Percentiles rank a stretch among this genome's conserved stretches.
Conservation (phyloP, 768 basidiomycete species). For the Suillus hirtellus region DNA sequence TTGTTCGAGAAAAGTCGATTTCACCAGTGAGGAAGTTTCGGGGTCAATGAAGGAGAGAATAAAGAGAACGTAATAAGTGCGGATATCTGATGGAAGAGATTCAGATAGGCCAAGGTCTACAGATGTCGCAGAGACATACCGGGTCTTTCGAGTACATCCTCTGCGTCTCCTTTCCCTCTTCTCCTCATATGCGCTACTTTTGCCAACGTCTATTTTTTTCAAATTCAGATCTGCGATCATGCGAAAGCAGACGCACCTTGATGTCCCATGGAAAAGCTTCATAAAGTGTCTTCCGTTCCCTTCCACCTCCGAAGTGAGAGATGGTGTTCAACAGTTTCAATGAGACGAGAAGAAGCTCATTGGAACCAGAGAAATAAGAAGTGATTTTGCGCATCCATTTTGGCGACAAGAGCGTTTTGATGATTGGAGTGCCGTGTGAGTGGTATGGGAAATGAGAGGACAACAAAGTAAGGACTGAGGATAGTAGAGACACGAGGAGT, state of each 20-base stretch:
- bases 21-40: constrained; percentile 49
- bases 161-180: constrained; percentile 46
- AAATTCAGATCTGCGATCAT: not conserved
- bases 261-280: constrained; percentile 80
- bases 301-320: constrained; percentile 63
- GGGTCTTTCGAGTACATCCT: constrained; percentile 48
- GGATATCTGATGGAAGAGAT: constrained; percentile 57
- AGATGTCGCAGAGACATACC: constrained; percentile 39
- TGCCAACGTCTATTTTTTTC: constrained; percentile 50
- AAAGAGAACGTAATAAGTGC: constrained; percentile 73
- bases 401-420: constrained; percentile 59
- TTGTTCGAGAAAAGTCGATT: constrained; percentile 68
- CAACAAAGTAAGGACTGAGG: constrained; percentile 60
- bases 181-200: constrained; percentile 73
- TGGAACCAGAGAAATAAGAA: constrained; percentile 59
- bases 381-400: constrained; percentile 58
- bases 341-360: constrained; percentile 64
- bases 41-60: constrained; percentile 69
- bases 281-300: constrained; percentile 59
- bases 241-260: constrained; percentile 47
- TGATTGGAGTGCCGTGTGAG: constrained; percentile 56
- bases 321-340: constrained; percentile 65
- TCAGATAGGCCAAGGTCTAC: constrained; percentile 4
- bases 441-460: constrained; percentile 73
- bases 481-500: constrained; percentile 52